Evolutionary conservation across 2,329 filamentous ascomycete genomes (phyloP).

Genomic region (Penicillium sp.): DNA sequence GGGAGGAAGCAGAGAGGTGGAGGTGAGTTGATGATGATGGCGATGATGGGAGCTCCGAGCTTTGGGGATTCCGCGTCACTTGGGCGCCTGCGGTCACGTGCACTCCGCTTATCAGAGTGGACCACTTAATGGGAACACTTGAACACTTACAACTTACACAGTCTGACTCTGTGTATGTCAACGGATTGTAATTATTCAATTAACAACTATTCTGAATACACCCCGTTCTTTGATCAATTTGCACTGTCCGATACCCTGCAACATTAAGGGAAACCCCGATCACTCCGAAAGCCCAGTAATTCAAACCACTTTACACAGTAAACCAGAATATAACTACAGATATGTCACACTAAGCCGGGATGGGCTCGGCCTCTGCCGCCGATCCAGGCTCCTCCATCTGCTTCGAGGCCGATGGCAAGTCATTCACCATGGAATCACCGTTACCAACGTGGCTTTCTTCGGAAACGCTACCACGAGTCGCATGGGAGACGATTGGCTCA

Average conservation of each 20-base stretch:
- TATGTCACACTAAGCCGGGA: constrained; percentile 11
- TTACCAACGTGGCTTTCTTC: background rate
- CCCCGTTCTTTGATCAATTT: constrained; percentile 2
- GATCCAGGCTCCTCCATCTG: constrained; percentile 19
- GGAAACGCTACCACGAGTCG: constrained; percentile 41
- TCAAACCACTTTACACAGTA: constrained; percentile 14
- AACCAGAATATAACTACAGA: constrained; percentile 11
- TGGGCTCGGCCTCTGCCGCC: background rate
- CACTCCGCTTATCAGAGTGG: background rate
- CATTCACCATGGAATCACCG: constrained; percentile 14
- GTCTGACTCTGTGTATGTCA: too few species aligned
- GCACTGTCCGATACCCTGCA: constrained; percentile 2
- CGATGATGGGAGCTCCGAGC: constrained; percentile 31
- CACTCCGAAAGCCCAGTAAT: background rate
- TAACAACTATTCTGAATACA: background rate
- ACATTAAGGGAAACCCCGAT: background rate
- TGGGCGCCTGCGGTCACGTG: constrained; percentile 40
- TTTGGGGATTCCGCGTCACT: constrained; percentile 40
- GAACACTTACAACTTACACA: too few species aligned
- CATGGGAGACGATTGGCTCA: constrained; percentile 58
- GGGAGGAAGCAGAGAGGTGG: constrained; percentile 2
- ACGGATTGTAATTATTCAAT: background rate
- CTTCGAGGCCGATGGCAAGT: constrained; percentile 15
- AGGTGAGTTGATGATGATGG: constrained; percentile 16
- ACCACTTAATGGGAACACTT: too few species aligned